These are phyloP conservation scores for Yamadazyma takamatsuzukensis DNA, from an alignment of 805 yeast genomes.

Conservation along the genomic window DNA sequence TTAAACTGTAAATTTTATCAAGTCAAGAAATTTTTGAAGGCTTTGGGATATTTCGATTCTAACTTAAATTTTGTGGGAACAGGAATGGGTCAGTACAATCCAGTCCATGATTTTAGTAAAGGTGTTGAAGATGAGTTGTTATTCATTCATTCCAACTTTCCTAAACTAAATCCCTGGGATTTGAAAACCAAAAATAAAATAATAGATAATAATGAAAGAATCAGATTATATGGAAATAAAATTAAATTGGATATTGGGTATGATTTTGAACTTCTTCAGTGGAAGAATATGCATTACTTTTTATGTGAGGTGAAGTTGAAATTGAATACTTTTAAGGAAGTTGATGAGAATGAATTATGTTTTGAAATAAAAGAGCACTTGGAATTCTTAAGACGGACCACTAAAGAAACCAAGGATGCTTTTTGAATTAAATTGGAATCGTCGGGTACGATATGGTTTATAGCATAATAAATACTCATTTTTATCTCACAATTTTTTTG, in stretches of 20 bases:
- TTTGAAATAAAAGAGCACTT: slow-evolving; percentile 47
- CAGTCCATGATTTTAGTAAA: slow-evolving; percentile 51
- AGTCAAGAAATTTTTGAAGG: slow-evolving; percentile 48
- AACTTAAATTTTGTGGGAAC: slow-evolving; percentile 53
- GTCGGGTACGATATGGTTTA: neutral
- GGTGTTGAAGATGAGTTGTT: slow-evolving; percentile 25
- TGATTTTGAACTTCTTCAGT: slow-evolving; percentile 57
- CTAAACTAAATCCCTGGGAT: slow-evolving; percentile 61
- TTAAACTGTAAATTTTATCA: slow-evolving; percentile 49
- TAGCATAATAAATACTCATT: neutral
- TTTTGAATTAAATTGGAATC: slow-evolving; percentile 5
- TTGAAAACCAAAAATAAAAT: slow-evolving; percentile 42
- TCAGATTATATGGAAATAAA: slow-evolving; percentile 58
- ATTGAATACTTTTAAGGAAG: slow-evolving; percentile 41
- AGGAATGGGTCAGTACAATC: slow-evolving; percentile 76
- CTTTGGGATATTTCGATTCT: slow-evolving; percentile 43
- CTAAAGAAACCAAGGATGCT: slow-evolving; percentile 13
- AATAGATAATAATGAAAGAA: slow-evolving; percentile 42
- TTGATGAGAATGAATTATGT: slow-evolving; percentile 43
- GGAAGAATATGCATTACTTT: slow-evolving; percentile 54
- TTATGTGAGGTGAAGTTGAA: slow-evolving; percentile 49
- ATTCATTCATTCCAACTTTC: slow-evolving; percentile 65
- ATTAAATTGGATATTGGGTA: slow-evolving; percentile 49
- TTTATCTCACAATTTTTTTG: too few species aligned
- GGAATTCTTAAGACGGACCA: slow-evolving; percentile 30